These are phyloP conservation scores for Hyaloscypha variabilis DNA, from an alignment of 495 filamentous ascomycete genomes.

Conservation along the genomic window DNA sequence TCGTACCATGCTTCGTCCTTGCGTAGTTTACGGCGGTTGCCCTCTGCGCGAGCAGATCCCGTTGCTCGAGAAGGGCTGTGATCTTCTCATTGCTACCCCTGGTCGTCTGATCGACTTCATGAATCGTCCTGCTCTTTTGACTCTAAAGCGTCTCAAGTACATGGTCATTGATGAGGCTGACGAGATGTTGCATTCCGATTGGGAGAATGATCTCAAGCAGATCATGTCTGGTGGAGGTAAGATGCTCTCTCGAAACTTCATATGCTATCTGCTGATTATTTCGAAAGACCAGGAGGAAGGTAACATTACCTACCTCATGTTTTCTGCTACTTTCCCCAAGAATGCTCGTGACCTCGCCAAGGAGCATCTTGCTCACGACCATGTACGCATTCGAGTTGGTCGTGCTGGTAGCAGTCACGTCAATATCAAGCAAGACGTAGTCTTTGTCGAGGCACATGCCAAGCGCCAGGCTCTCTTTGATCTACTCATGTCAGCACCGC, in stretches of 20 bases:
- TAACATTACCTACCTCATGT: conserved; percentile 82
- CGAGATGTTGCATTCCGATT: conserved; percentile 79
- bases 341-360: conserved; percentile 73
- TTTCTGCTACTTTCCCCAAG: conserved; percentile 91
- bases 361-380: conserved; percentile 68
- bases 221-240: conserved; percentile 80
- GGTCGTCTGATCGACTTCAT: conserved; percentile 87
- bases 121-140: conserved; percentile 64
- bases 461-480: conserved; percentile 77
- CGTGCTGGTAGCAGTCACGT: conserved; percentile 77
- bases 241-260: conserved; percentile 27
- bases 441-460: conserved; percentile 58
- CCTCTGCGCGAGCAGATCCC: conserved; percentile 64
- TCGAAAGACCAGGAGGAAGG: conserved; percentile 74
- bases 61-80: conserved; percentile 81
- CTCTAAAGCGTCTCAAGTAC: conserved; percentile 75
- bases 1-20: conserved; percentile 90
- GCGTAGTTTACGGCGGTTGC: conserved; percentile 86
- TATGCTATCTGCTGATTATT: conserved; percentile 7
- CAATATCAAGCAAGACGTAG: conserved; percentile 78
- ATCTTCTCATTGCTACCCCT: conserved; percentile 85
- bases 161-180: conserved; percentile 95
- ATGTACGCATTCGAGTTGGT: conserved; percentile 81
- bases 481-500: conserved; percentile 65
- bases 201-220: conserved; percentile 67